These are phyloP conservation scores for Gentiana macrophylla DNA, from an alignment of 257 asterid species.

Conservation along the genomic window DNA sequence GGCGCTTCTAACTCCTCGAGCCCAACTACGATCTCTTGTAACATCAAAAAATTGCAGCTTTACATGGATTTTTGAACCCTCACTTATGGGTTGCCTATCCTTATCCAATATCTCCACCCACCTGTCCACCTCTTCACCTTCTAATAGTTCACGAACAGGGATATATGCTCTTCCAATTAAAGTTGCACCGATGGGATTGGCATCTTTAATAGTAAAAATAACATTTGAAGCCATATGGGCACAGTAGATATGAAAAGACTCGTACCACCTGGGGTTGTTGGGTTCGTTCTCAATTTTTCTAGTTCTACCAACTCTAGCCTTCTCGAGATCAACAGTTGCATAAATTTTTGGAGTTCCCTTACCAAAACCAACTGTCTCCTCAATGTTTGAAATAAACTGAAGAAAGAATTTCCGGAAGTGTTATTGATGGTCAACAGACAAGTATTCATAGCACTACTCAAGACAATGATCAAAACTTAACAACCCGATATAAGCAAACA, in stretches of 20 bases:
- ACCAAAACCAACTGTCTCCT: slow-evolving; percentile 78
- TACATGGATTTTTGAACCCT: slow-evolving; percentile 79
- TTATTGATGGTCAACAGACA: slow-evolving; percentile 8
- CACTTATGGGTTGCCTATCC: slow-evolving; percentile 54
- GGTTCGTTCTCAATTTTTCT: slow-evolving; percentile 59
- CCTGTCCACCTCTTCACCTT: slow-evolving; percentile 72
- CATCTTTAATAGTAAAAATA: slow-evolving; percentile 80
- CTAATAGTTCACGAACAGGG: slow-evolving; percentile 61
- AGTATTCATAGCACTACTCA: not conserved
- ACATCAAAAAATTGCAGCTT: slow-evolving; percentile 61
- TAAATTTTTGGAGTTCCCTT: slow-evolving; percentile 70
- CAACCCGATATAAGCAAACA: not conserved
- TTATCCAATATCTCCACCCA: slow-evolving; percentile 78
- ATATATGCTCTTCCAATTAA: slow-evolving; percentile 83
- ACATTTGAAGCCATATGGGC: slow-evolving; percentile 66
- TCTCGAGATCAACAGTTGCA: slow-evolving; percentile 73
- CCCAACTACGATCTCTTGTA: slow-evolving; percentile 57
- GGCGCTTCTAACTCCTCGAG: slow-evolving; percentile 44
- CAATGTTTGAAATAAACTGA: slow-evolving; percentile 49
- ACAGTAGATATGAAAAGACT: slow-evolving; percentile 85
- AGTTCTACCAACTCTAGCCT: slow-evolving; percentile 86
- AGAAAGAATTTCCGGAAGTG: slow-evolving; percentile 11
- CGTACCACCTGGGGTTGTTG: slow-evolving; percentile 65
- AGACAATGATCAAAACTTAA: not conserved
- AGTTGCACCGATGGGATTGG: slow-evolving; percentile 88